Evolutionary conservation across 1,284 basidiomycete genomes (phyloP).

Genomic region (Microbotryum saponariae): DNA sequence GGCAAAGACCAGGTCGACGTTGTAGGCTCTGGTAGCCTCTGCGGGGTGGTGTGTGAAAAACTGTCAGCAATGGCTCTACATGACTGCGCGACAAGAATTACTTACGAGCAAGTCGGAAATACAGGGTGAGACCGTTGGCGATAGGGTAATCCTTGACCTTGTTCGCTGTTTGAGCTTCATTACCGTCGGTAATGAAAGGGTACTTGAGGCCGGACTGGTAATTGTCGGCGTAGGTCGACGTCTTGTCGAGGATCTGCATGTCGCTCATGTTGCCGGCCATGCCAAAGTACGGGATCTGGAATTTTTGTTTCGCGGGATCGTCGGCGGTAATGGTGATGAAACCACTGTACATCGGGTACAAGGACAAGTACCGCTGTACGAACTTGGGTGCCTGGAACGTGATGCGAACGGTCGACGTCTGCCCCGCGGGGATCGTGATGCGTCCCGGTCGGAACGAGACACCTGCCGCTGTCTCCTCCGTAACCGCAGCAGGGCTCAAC

Average conservation of each 20-base stretch:
- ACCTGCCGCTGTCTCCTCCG: too few relatives aligned
- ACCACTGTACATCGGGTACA: slow-evolving; percentile 8
- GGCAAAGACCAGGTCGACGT: slow-evolving; percentile 14
- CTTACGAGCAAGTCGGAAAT: slow-evolving; percentile 16
- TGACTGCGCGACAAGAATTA: too few relatives aligned
- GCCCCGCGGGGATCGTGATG: background rate
- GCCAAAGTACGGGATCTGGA: slow-evolving; percentile 10
- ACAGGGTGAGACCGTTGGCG: slow-evolving; percentile 4
- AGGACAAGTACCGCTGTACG: background rate
- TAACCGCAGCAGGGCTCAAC: too few relatives aligned
- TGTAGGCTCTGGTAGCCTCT: slow-evolving; percentile 5
- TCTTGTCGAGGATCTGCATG: slow-evolving; percentile 7
- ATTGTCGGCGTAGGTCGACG: background rate
- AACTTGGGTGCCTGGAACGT: slow-evolving; percentile 7
- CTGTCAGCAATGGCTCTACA: too few relatives aligned
- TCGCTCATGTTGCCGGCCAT: slow-evolving; percentile 4
- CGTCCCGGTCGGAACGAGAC: background rate
- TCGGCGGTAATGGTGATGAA: slow-evolving; percentile 2
- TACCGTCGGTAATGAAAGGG: slow-evolving; percentile 23
- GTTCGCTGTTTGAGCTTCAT: slow-evolving; percentile 12
- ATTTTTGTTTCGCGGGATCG: too few relatives aligned
- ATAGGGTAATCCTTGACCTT: background rate
- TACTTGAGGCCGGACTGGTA: background rate
- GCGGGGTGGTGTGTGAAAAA: background rate
- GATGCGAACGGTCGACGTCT: background rate